Base-by-base conservation (phyloP, 495 filamentous ascomycete genomes). In the Collariella sp. region DNA sequence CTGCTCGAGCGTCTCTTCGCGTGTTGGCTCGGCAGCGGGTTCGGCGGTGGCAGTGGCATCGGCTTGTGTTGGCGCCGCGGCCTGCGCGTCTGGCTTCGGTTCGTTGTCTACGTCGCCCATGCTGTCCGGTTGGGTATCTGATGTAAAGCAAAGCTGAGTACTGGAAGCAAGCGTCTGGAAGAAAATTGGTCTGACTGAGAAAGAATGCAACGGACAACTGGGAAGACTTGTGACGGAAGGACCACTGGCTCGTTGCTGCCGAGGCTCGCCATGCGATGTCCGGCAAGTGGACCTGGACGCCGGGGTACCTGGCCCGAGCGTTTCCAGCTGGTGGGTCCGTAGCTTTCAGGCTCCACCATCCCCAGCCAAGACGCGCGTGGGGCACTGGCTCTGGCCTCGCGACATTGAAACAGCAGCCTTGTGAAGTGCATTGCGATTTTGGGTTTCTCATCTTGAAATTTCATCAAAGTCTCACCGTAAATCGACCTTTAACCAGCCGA, bases 1-100 rank as follows among this genome's bases (percentile, higher is more conserved):
- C 63, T 88, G 82, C 16, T 88, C 80, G 16, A 91, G 63, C 11
- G 85, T 74, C 23, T 73, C 62, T 47, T 65, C 62, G 16, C 65
- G 65, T 19, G 61, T 38, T 23, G 29, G 23, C 18, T 53, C 33
- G 16, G 38, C 16, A 24, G 33, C 35, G 29, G 46, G 50, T 13
- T 40, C 23, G 16, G 51, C 36, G 24, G 22, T 19, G n/a, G 36
- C 18, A 20, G 7, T 40, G 31, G 43, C 41, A 16, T 29, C 19
- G 19, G 40, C n/a, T n/a, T n/a, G n/a, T n/a, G n/a, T 7, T 9
- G 31, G 22, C 19, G 20, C 13, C 3, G 20, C 9, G 6, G 41
- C 54, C 42, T 36, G 48, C 29, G 50, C 18, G 12, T 57, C 33
- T 15, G 50, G 50, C 34, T 51, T 44, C 36, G 41, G 50, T 29